A percentile compares a stretch with the other conserved stretches of the same genome.
These are phyloP conservation scores for Pseudocercospora fijiensis DNA, from an alignment of 2,329 filamentous ascomycete genomes.

Conservation along the genomic window DNA sequence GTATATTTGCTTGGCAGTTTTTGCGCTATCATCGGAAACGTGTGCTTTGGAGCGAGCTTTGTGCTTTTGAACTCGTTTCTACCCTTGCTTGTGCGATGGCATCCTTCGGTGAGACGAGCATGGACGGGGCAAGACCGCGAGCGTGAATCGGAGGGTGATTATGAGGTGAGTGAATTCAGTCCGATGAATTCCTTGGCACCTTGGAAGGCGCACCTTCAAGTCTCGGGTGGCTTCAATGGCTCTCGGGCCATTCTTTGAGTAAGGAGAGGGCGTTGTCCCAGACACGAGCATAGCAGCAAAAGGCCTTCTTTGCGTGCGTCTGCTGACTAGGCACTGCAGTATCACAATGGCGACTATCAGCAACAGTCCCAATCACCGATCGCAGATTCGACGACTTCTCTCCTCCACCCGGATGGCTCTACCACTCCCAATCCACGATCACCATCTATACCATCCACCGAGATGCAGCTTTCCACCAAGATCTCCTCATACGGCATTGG, in stretches of 20 bases:
- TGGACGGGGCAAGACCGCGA: background rate
- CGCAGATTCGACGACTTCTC: slow-evolving; percentile 18
- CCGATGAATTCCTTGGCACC: background rate
- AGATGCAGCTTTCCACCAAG: slow-evolving; percentile 79
- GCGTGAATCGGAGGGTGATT: slow-evolving; percentile 11
- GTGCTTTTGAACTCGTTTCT: slow-evolving; percentile 94
- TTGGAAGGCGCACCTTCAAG: background rate
- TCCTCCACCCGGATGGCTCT: slow-evolving; percentile 19
- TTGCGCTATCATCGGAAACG: slow-evolving; percentile 86
- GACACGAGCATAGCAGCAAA: background rate
- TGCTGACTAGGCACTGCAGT: slow-evolving; percentile 2
- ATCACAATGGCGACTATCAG: slow-evolving; percentile 14
- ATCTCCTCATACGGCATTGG: slow-evolving; percentile 92
- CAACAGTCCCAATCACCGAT: background rate
- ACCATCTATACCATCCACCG: slow-evolving; percentile 53
- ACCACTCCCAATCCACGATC: slow-evolving; percentile 38
- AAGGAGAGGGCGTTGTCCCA: background rate
- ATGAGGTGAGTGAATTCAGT: slow-evolving; percentile 21
- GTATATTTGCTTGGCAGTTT: slow-evolving; percentile 79
- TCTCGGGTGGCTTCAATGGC: background rate
- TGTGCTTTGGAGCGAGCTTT: slow-evolving; percentile 90
- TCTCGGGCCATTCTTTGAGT: background rate
- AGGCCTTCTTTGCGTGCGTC: background rate
- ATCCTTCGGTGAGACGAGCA: slow-evolving; percentile 43
- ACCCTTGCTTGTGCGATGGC: slow-evolving; percentile 83